A percentile compares a stretch with the other conserved stretches of the same genome.
Conservation (phyloP, 2,329 filamentous ascomycete genomes). For the Colletotrichum truncatum region DNA sequence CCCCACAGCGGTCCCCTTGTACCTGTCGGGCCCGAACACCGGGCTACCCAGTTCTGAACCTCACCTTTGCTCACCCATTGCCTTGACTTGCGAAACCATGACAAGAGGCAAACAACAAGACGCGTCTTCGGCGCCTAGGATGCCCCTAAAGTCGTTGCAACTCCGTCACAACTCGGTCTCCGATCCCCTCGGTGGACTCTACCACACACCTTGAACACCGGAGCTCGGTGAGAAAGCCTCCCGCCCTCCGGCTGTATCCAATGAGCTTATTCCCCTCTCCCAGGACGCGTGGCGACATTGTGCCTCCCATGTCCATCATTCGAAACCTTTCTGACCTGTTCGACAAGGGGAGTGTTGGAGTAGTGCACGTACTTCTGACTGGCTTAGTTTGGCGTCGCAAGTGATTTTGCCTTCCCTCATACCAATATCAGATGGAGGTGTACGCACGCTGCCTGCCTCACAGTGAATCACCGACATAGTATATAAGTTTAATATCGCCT, state of each 20-base stretch:
- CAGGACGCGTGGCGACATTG: constrained; percentile 30
- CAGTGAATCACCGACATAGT: neutral
- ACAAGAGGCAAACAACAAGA: neutral
- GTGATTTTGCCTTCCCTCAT: constrained; percentile 28
- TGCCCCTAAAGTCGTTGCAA: neutral
- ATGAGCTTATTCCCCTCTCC: constrained; percentile 19
- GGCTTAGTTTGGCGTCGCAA: constrained; percentile 21
- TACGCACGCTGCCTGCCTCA: constrained; percentile 27
- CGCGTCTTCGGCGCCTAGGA: constrained; percentile 2
- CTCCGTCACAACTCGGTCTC: constrained; percentile 7
- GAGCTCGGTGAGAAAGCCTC: constrained; percentile 11
- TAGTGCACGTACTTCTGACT: constrained; percentile 21
- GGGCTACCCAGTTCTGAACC: neutral
- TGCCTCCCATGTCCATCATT: constrained; percentile 25
- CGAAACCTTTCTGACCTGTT: constrained; percentile 28
- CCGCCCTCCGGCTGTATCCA: constrained; percentile 19
- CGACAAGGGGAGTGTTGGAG: constrained; percentile 15
- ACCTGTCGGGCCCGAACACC: constrained; percentile 8
- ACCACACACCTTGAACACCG: neutral
- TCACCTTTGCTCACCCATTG: neutral
- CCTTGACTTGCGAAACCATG: neutral
- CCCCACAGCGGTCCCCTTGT: constrained; percentile 3
- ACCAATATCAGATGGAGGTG: constrained; percentile 22
- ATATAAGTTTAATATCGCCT: neutral
- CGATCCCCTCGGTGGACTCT: neutral